Evolutionary conservation across 306 rosid species (phyloP), one percentile per base, ranked within the genome.

Genomic region (Lotus japonicus): DNA sequence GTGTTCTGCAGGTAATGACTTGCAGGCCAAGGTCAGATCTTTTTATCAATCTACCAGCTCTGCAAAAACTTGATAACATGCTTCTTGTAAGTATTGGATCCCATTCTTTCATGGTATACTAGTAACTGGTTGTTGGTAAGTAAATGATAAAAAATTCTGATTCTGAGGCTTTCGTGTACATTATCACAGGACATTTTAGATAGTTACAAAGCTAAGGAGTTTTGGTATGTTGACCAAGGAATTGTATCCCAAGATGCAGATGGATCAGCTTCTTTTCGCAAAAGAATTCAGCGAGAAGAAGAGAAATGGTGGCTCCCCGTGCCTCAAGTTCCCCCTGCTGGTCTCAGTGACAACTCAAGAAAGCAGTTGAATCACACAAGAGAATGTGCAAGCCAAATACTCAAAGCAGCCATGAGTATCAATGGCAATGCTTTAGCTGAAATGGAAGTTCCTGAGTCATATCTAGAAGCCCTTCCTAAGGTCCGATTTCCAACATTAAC

Each of bases 231-330:
- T n/a, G 98, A 92, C 75, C 96, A 92, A 83, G 97, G 98, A 60
- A 88, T 92, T 9, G 66, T 82, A 16, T 83, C 97, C 31, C 81
- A 84, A 18, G 94, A 86, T 48, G 83, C 84, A 7, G 90, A 88
- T 65, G 94, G 94, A 15, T 84, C 96, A 5, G 81, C 86, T 64
- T 90, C 98, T 10, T 92, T 90, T 36, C 86, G 81, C 74, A 86
- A 82, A 66, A 71, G 79, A 58, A 58, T 79, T 61, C 97, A 86
- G 14, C 79, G 97, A 72, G 94, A 92, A 84, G 97, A 90, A 65
- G 96, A 89, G 75, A 92, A 92, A 72, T 92, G 98, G 98, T 90
- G 98, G 98, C 89, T 92, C 0, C 96, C 96, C 5, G 98, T 92
- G 12, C 98, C 96, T 1, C 95, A 95, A 8, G 92, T 92, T 49